A percentile compares a stretch with the other conserved stretches of the same genome.
Conservation (phyloP, 106 monocot species). For the Amphibolis antarctica region DNA sequence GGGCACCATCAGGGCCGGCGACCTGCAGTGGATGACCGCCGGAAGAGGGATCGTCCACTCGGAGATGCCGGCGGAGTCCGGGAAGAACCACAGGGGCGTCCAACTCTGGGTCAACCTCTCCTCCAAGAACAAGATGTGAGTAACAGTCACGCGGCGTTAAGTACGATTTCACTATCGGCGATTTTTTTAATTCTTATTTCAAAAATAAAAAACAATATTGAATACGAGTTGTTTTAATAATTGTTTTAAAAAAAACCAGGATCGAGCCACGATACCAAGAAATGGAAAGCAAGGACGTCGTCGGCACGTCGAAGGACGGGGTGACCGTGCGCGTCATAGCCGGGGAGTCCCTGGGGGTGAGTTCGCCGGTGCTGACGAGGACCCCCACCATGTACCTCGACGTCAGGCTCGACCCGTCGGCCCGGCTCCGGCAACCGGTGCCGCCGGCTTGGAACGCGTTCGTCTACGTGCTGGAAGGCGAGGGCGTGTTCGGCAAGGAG, state of each 20-base stretch:
- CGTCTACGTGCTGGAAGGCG: slow-evolving; percentile 59
- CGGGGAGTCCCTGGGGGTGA: slow-evolving; percentile 52
- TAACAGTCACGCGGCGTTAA: no score
- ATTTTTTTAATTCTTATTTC: neutral
- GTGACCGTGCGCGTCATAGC: slow-evolving; percentile 61
- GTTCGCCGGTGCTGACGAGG: slow-evolving; percentile 52
- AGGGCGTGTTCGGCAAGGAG: slow-evolving; percentile 33
- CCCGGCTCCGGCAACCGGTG: slow-evolving; percentile 36
- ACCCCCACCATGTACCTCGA: slow-evolving; percentile 82
- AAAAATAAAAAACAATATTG: no score
- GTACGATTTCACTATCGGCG: neutral
- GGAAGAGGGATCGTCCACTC: slow-evolving; percentile 67
- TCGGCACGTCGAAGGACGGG: slow-evolving; percentile 20
- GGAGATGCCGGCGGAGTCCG: slow-evolving; percentile 47
- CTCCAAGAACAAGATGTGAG: slow-evolving; percentile 64
- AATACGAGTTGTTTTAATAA: no score
- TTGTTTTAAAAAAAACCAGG: slow-evolving; percentile 19
- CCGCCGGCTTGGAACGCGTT: slow-evolving; percentile 56
- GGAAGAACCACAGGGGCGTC: slow-evolving; percentile 32
- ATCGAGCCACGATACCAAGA: slow-evolving; percentile 76
- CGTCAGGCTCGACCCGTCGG: slow-evolving; percentile 42
- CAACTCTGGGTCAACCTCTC: slow-evolving; percentile 88
- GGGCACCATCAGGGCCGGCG: slow-evolving; percentile 64
- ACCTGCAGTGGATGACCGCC: slow-evolving; percentile 90
- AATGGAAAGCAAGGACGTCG: slow-evolving; percentile 50